phyloP scores from a whole-genome alignment of 202 grass and related monocot species.

The Bolboschoenoplectus hybrid region DNA sequence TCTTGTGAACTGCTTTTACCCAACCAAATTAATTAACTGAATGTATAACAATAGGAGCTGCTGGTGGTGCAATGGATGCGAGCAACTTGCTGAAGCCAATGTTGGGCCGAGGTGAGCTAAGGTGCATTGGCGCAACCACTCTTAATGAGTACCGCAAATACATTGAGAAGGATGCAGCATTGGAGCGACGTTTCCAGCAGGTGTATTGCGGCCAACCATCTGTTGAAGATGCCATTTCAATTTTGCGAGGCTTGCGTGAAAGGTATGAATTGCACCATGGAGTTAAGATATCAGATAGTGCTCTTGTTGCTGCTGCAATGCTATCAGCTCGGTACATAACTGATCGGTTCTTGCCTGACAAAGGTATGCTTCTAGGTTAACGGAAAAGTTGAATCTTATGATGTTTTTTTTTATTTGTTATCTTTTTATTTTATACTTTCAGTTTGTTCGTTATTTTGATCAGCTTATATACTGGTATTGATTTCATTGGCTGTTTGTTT shows the following conservation, averaged over 20 bases:
- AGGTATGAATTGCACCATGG: conserved; percentile 89
- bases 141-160: conserved; percentile 96
- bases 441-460: not conserved
- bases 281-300: conserved; percentile 90
- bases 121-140: conserved; percentile 95
- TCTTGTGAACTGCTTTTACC: conserved; percentile 16
- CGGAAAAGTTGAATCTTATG: not conserved
- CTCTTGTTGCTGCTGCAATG: conserved; percentile 86
- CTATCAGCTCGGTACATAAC: conserved; percentile 91
- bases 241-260: conserved; percentile 76
- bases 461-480: conserved; percentile 20
- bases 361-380: conserved; percentile 53
- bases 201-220: conserved; percentile 89
- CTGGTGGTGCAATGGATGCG: conserved; percentile 89
- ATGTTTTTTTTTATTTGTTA: not conserved
- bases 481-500: not conserved
- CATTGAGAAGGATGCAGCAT: conserved; percentile 95
- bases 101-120: conserved; percentile 85
- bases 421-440: not conserved
- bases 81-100: conserved; percentile 92
- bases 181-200: conserved; percentile 94
- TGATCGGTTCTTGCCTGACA: conserved; percentile 88
- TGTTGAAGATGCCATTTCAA: conserved; percentile 84
- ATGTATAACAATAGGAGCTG: conserved; percentile 52
- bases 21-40: conserved; percentile 8